Evolutionary conservation across 768 basidiomycete species (phyloP).

Genomic region (Podaxis sp.): DNA sequence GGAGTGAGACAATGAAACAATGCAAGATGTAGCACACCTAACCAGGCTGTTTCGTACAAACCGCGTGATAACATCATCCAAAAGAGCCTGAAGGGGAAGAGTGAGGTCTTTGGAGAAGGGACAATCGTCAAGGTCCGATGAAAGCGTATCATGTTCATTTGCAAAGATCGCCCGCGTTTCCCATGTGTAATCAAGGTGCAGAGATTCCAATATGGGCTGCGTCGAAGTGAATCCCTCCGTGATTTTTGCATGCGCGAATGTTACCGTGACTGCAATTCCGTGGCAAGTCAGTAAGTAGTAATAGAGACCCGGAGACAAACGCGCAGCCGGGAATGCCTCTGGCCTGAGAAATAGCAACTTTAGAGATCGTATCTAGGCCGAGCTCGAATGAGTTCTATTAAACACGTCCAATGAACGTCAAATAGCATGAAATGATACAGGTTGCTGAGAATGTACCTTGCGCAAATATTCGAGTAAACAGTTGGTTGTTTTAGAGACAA

Average conservation of each 20-base stretch:
- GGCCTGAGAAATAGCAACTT: not conserved
- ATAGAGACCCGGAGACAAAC: not conserved
- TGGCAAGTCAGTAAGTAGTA: not conserved
- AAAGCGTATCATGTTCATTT: not conserved
- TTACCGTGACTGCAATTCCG: constrained; percentile 6
- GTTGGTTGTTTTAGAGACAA: constrained; percentile 45
- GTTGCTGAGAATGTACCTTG: constrained; percentile 31
- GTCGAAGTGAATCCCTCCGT: constrained; percentile 22
- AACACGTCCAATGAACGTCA: constrained; percentile 14
- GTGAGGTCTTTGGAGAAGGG: constrained; percentile 58
- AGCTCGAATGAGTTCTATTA: constrained; percentile 57
- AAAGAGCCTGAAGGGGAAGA: constrained; percentile 50
- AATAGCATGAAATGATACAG: not conserved
- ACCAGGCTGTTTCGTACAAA: constrained; percentile 60
- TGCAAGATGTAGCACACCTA: constrained; percentile 36
- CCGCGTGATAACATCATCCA: constrained; percentile 51
- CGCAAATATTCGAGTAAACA: constrained; percentile 52
- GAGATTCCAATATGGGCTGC: constrained; percentile 37
- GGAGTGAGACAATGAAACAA: not conserved
- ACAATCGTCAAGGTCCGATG: constrained; percentile 19
- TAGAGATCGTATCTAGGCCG: constrained; percentile 59
- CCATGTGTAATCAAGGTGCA: constrained; percentile 36
- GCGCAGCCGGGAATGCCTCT: constrained; percentile 3
- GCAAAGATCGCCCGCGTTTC: constrained; percentile 19
- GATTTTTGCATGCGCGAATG: constrained; percentile 2